phyloP scores from a whole-genome alignment of 768 basidiomycete species.

The Peribolospora baueri region DNA sequence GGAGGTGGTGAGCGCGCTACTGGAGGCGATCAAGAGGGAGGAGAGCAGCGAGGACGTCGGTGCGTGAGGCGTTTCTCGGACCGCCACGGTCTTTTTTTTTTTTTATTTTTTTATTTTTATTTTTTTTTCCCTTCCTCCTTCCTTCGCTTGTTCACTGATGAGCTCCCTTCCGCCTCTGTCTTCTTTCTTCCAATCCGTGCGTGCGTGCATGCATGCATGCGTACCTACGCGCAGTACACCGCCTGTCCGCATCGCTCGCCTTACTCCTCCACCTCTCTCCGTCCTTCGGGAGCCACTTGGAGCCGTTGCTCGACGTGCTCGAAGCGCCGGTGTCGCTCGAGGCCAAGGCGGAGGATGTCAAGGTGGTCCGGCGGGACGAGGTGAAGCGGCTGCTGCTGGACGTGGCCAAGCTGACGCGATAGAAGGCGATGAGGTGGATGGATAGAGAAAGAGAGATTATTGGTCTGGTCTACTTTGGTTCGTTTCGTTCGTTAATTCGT shows the following conservation, averaged over 20 bases:
- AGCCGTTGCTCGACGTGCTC: constrained; percentile 43
- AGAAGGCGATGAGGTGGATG: background rate
- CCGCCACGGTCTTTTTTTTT: background rate
- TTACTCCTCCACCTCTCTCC: constrained; percentile 55
- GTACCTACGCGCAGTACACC: constrained; percentile 36
- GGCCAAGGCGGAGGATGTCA: constrained; percentile 29
- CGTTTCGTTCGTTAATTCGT: no score
- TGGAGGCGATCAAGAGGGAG: constrained; percentile 54
- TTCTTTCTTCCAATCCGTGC: background rate
- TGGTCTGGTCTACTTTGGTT: no score
- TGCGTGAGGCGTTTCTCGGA: constrained; percentile 19
- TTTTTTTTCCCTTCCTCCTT: no score
- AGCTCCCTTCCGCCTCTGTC: background rate
- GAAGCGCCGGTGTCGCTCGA: constrained; percentile 33
- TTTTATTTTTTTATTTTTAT: background rate
- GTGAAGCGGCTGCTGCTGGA: constrained; percentile 18
- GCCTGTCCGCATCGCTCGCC: constrained; percentile 52
- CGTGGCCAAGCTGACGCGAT: constrained; percentile 30
- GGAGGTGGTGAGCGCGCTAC: constrained; percentile 56
- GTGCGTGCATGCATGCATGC: no score
- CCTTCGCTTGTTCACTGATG: background rate
- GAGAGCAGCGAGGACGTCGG: constrained; percentile 53
- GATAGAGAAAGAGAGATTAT: no score
- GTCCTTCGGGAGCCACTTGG: constrained; percentile 31
- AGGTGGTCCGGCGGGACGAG: constrained; percentile 38